Evolutionary conservation across 2,329 filamentous ascomycete species (phyloP), one percentile per base, ranked within the genome.

Genomic region (Lasiodiplodia hormozganensis): DNA sequence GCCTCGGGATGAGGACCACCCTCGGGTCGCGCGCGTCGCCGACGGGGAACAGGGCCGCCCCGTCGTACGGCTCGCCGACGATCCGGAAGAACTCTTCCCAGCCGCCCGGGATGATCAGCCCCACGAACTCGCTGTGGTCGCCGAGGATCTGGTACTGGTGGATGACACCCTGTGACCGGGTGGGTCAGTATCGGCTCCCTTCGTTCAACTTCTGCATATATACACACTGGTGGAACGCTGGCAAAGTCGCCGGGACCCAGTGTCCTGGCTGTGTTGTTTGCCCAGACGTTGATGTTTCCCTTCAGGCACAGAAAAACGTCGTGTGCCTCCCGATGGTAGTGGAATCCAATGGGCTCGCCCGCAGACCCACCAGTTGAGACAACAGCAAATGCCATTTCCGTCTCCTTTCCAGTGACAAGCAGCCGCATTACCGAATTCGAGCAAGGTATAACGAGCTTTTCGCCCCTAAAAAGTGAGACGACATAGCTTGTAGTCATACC

Each of bases 81-180:
- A 86, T 85, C 57, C 86, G 82, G 78, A 88, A 89, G 77, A 88
- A 88, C 71, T 88, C 86, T 86, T 79, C 57, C 87, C 86, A 88
- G 72, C 86, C 86, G 2, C 85, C 86, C 0, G 86, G 86, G 0
- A 85, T 84, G 31, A 88, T 84, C 2, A 89, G 75, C 12, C 86
- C 85, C 0, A 85, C 76, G 25, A 82, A 82, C 70, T 88, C 86
- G 2, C 85, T 85, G 70, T 88, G 85, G 0, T 84, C 80, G 1
- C 85, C 85, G 0, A 86, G 76, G 28, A 87, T 78, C 68, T 87
- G 83, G 6, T 86, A 86, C 71, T 87, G 86, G 72, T 88, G 86
- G 56, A 88, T 78, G 6, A 84, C 78, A 69, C 78, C 82, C 82
- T 86, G 10, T 12, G 25, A 57, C 69, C 58, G 70, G 62, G 62